Evolutionary conservation across 169 alveolate genomes (phyloP).

Genomic region (Cryptosporidium tyzzeri): DNA sequence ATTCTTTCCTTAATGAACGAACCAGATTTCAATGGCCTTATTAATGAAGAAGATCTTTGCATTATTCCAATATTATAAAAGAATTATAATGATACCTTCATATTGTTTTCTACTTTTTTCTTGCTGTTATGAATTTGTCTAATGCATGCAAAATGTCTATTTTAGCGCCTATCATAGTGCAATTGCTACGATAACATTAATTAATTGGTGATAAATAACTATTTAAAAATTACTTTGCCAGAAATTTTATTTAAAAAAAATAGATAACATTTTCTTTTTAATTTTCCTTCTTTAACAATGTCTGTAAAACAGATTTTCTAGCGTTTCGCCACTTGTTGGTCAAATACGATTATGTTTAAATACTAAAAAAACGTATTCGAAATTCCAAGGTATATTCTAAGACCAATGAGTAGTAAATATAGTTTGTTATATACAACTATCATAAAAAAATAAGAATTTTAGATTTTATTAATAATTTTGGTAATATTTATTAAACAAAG

Average conservation of each 20-base stretch:
- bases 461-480: too few species aligned
- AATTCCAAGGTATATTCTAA: not conserved
- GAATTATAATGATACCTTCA: not conserved
- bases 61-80: slow-evolving; percentile 5
- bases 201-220: not conserved
- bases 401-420: too few species aligned
- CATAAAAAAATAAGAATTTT: too few species aligned
- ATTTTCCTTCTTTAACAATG: not conserved
- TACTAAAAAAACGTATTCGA: too few species aligned
- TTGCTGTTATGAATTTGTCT: slow-evolving; percentile 29
- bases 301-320: too few species aligned
- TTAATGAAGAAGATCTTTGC: slow-evolving; percentile 71
- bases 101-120: slow-evolving; percentile 12
- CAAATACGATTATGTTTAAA: not conserved
- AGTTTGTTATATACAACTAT: too few species aligned
- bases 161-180: slow-evolving; percentile 34
- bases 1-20: slow-evolving; percentile 13
- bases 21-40: slow-evolving; percentile 40
- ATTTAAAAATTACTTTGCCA: not conserved
- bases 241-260: too few species aligned
- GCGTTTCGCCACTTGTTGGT: too few species aligned
- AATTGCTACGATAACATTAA: not conserved
- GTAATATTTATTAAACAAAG: not conserved
- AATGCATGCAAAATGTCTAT: slow-evolving; percentile 26
- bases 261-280: not conserved